Conservation (phyloP, 2,329 filamentous ascomycete species). For the Diaporthe citrichinensis region DNA sequence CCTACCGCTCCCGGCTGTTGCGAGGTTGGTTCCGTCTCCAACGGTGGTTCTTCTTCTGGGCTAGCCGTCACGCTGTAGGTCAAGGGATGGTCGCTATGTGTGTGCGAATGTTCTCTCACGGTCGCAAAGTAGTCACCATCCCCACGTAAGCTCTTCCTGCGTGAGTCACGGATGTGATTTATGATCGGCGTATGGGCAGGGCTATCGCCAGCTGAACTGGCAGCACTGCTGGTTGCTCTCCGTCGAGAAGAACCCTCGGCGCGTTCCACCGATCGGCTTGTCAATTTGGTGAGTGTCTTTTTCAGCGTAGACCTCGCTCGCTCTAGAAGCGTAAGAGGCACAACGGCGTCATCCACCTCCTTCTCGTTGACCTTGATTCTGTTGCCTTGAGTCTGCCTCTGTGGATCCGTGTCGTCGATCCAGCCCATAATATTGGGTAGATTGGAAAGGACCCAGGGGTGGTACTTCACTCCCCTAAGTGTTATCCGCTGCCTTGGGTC, state of each 20-base stretch:
- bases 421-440: constrained; percentile 82
- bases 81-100: constrained; percentile 77
- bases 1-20: constrained; percentile 57
- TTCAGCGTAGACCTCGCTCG: constrained; percentile 85
- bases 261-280: constrained; percentile 68
- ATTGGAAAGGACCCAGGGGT: constrained; percentile 89
- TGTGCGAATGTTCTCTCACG: constrained; percentile 50
- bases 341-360: constrained; percentile 91
- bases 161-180: constrained; percentile 65
- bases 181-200: constrained; percentile 63
- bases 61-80: constrained; percentile 81
- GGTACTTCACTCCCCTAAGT: constrained; percentile 91
- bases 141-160: constrained; percentile 67
- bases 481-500: constrained; percentile 91
- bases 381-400: constrained; percentile 80
- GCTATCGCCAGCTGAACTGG: constrained; percentile 74
- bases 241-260: constrained; percentile 67
- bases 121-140: constrained; percentile 67
- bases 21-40: constrained; percentile 50
- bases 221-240: constrained; percentile 73
- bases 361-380: constrained; percentile 93
- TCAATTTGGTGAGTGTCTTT: constrained; percentile 75
- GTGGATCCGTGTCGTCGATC: constrained; percentile 95
- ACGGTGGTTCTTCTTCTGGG: constrained; percentile 66
- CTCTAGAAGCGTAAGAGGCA: constrained; percentile 89